Evolutionary conservation across 495 filamentous ascomycete species (phyloP), one percentile per base, ranked within the genome.

Genomic region (Margaritispora aquatica): DNA sequence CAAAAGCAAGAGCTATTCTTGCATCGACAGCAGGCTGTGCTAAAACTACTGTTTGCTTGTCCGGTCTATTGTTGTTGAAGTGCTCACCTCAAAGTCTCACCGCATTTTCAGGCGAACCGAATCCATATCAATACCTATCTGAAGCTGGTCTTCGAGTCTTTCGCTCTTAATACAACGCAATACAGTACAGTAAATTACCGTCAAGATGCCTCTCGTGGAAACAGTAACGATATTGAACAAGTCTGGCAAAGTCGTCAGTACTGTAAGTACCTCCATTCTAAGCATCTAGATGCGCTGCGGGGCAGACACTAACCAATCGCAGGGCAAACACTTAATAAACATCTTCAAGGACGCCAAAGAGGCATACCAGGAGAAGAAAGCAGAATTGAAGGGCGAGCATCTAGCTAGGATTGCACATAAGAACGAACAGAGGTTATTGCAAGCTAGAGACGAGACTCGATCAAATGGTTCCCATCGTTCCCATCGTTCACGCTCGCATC

Each of bases 141-240:
- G 65, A 64, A 67, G 58, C 61, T 58, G 64, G 63, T 50, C 63
- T 66, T 66, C 63, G 55, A 57, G 47, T 1, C 24, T 24, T 24
- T 24, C 26, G 5, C 19, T 44, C 15, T n/a, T n/a, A 34, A 5
- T 13, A 34, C 23, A 24, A 55, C 48, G 29, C 24, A 48, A 19
- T 48, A 17, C 29, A 27, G 4, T 17, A 38, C 51, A 49, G 29
- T 51, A 11, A 26, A 55, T 36, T 55, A 57, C 56, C 47, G 58
- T 62, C 66, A 75, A 72, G 11, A 80, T 82, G 76, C 67, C 77
- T 63, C 46, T 70, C 55, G 74, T 74, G 57, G 77, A 96, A 74
- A 89, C 90, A 41, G 86, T 96, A 67, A 90, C 90, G 55, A 88
- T 96, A 57, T 84, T 96, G 73, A 92, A 96, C 75, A 89, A 88